Evolutionary conservation across 2,329 filamentous ascomycete species (phyloP).

Genomic region (Xylariaceae sp.): DNA sequence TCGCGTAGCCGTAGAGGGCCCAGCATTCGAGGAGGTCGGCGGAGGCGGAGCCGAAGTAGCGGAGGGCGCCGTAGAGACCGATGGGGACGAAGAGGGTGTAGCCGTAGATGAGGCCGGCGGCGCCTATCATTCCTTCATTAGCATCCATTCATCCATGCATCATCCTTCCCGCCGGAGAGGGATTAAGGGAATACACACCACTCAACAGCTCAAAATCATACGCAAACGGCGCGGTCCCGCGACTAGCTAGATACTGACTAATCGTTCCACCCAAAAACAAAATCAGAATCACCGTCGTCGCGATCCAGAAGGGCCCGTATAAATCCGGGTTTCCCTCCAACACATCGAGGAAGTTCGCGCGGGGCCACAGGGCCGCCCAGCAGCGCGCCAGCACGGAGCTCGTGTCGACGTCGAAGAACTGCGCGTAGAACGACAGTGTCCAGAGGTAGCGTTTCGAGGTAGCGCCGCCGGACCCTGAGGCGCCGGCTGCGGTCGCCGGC

Average conservation of each 20-base stretch:
- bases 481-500: constrained; percentile 47
- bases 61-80: constrained; percentile 77
- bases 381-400: constrained; percentile 82
- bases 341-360: constrained; percentile 92
- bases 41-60: constrained; percentile 91
- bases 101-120: constrained; percentile 88
- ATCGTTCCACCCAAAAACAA: constrained; percentile 94
- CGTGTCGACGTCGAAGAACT: constrained; percentile 98
- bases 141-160: too few species aligned
- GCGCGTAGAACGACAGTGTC: constrained; percentile 88
- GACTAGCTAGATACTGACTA: constrained; percentile 74
- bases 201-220: constrained; percentile 90
- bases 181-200: constrained; percentile 43
- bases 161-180: not conserved
- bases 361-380: constrained; percentile 81
- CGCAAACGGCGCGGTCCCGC: constrained; percentile 66
- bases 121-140: constrained; percentile 47
- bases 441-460: constrained; percentile 81
- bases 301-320: constrained; percentile 98
- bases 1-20: constrained; percentile 92
- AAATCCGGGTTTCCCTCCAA: constrained; percentile 94
- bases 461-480: constrained; percentile 31
- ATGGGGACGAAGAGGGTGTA: constrained; percentile 87
- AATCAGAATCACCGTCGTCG: constrained; percentile 93
- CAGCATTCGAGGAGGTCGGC: constrained; percentile 93